These are phyloP conservation scores for Wickerhamiella nectarea DNA, from an alignment of 805 yeast genomes.

Conservation along the genomic window DNA sequence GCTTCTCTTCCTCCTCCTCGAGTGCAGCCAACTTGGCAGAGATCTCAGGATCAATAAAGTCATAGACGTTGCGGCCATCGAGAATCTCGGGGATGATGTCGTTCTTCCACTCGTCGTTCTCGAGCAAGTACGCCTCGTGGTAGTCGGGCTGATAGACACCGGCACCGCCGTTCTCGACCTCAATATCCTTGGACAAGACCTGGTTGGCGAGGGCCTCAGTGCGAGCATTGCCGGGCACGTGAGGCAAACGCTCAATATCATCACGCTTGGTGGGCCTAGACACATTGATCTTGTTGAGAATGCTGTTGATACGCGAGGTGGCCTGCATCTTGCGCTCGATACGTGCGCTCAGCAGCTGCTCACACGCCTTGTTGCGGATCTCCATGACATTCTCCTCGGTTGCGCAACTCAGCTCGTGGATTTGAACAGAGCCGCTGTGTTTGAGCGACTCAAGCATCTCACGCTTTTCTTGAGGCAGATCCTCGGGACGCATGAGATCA, in stretches of 20 bases:
- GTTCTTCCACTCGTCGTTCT: conserved; percentile 95
- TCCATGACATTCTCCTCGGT: conserved; percentile 91
- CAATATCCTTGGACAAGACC: conserved; percentile 80
- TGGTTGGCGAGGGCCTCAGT: conserved; percentile 48
- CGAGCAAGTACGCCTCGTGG: conserved; percentile 81
- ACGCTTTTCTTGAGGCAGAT: conserved; percentile 63
- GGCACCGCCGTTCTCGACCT: conserved; percentile 94
- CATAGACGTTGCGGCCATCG: conserved; percentile 94
- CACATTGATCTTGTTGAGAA: conserved; percentile 89
- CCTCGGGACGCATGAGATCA: conserved; percentile 77
- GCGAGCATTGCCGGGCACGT: conserved; percentile 66
- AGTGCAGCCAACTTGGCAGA: conserved; percentile 84
- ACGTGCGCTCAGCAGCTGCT: conserved; percentile 85
- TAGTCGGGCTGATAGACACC: conserved; percentile 93
- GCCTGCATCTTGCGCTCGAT: conserved; percentile 94
- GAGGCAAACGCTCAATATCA: conserved; percentile 58
- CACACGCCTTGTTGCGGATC: conserved; percentile 95
- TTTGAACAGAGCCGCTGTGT: conserved; percentile 60
- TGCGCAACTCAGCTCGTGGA: conserved; percentile 85
- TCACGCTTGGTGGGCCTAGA: conserved; percentile 84
- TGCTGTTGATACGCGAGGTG: conserved; percentile 73
- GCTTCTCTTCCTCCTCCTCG: conserved; percentile 92
- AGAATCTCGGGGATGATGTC: conserved; percentile 94
- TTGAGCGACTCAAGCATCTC: conserved; percentile 52
- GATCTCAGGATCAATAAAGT: conserved; percentile 92